A percentile compares a stretch with the other conserved stretches of the same genome.
phyloP scores from a whole-genome alignment of 768 basidiomycete species.

The Hysterangium stoloniferum region DNA sequence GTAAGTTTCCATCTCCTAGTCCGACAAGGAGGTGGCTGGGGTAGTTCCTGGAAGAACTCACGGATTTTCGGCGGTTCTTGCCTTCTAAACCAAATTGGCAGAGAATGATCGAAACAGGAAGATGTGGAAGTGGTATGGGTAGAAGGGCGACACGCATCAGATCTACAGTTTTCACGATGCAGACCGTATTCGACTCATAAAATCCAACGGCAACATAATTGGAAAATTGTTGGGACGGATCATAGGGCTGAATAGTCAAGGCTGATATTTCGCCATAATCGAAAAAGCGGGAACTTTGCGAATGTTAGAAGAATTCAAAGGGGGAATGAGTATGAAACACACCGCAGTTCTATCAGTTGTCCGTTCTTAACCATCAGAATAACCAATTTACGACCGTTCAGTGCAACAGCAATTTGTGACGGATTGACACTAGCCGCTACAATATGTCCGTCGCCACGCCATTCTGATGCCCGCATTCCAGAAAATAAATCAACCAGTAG shows the following conservation, averaged over 20 bases:
- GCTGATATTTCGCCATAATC: constrained; percentile 52
- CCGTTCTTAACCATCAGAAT: constrained; percentile 40
- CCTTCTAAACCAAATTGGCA: constrained; percentile 48
- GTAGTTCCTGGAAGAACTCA: constrained; percentile 25
- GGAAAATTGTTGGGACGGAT: constrained; percentile 39
- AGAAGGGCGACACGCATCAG: constrained; percentile 25
- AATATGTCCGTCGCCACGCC: constrained; percentile 33
- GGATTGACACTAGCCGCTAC: constrained; percentile 64
- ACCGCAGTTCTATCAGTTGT: constrained; percentile 6
- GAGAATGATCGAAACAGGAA: constrained; percentile 39
- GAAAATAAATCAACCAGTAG: constrained; percentile 41
- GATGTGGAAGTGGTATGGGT: constrained; percentile 34
- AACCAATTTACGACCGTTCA: constrained; percentile 45
- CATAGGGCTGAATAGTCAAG: constrained; percentile 54
- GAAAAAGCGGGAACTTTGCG: background rate
- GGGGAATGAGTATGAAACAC: constrained; percentile 23
- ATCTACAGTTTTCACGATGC: constrained; percentile 35
- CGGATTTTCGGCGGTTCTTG: background rate
- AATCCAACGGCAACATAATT: constrained; percentile 56
- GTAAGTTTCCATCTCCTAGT: constrained; percentile 66
- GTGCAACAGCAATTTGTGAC: constrained; percentile 57
- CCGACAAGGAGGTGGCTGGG: constrained; percentile 60
- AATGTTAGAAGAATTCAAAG: constrained; percentile 11
- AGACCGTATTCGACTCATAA: constrained; percentile 63
- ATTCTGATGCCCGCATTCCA: constrained; percentile 31